Base-by-base conservation (phyloP, 2,329 filamentous ascomycete genomes). In the Microsporum canis region DNA sequence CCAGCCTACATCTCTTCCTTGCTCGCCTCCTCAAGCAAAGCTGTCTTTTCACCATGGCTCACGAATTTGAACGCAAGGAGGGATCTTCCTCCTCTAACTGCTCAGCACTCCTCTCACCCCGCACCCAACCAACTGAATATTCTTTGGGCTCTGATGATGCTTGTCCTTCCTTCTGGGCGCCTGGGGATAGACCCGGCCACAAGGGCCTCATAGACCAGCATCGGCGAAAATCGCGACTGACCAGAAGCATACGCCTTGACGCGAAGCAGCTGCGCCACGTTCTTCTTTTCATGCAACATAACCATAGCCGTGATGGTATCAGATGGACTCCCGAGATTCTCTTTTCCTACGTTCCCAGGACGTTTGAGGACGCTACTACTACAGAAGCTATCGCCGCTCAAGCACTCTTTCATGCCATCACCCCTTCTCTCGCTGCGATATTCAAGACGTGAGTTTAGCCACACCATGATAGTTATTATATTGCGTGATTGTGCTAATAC, bases 131-230 rank as follows among this genome's bases (percentile, higher is more conserved):
- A 43, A 6, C 39, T 5, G 39, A 23, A 6, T n/a, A 5, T 43
- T 23, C 39, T 1, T 43, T n/a, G 6, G 17, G 39, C n/a, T n/a
- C 39, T 43, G 39, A n/a, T 43, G 39, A 23, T n/a, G 39, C 57
- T 41, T 61, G 55, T 49, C 60, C 49, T 63, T 60, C 49, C n/a
- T 60, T 57, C 39, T 45, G 51, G 60, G 57, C 58, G 10, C 33
- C 29, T 36, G 31, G n/a, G 33, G 41, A 51, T 55, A 41, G 58
- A 34, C 10, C 43, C 23, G 41, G 58, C n/a, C 8, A 49, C 7
- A 60, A 38, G 31, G 41, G 45, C 12, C 10, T 31, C n/a, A 6
- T 60, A 7, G 43, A 53, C 43, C 58, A 17, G n/a, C 27, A 33
- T n/a, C 23, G 53, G 43, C 14, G 47, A 17, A 51, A 60, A 31